Percentiles rank a stretch among this genome's conserved stretches.
Conservation (phyloP, 768 basidiomycete species). For the Kwoniella dejecticola region DNA sequence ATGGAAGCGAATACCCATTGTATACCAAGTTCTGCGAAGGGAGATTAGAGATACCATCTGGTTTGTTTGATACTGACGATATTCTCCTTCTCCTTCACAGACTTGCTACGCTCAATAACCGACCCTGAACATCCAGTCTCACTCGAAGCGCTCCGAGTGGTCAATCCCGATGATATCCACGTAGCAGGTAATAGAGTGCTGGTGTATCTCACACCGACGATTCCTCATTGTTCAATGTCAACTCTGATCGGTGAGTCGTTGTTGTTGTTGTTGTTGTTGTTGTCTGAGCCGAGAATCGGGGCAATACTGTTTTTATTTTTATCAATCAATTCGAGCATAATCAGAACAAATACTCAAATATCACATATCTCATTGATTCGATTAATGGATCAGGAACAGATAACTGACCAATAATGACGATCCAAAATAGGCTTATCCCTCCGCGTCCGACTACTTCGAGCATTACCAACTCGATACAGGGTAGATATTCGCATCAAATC, state of each 20-base stretch:
- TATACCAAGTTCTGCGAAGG: no score
- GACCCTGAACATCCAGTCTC: conserved; percentile 93
- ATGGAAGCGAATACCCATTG: no score
- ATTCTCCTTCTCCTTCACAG: conserved; percentile 57
- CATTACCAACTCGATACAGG: conserved; percentile 89
- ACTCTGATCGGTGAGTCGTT: conserved; percentile 77
- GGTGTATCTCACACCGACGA: conserved; percentile 95
- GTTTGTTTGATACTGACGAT: no score
- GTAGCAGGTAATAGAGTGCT: conserved; percentile 65
- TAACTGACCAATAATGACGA: no score
- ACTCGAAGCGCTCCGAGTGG: conserved; percentile 91
- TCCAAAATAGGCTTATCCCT: conserved; percentile 88
- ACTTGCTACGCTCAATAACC: conserved; percentile 85
- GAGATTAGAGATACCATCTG: no score
- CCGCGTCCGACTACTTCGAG: conserved; percentile 82
- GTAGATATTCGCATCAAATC: conserved; percentile 90
- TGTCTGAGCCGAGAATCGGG: no score
- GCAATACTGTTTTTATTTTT: no score
- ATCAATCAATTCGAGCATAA: no score
- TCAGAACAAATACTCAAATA: no score
- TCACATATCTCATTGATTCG: neutral
- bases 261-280: no score
- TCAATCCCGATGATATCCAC: conserved; percentile 81
- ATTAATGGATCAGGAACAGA: no score
- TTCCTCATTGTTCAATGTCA: conserved; percentile 96